Conservation (phyloP, 768 basidiomycete species). For the Boletus vermiculosoides region DNA sequence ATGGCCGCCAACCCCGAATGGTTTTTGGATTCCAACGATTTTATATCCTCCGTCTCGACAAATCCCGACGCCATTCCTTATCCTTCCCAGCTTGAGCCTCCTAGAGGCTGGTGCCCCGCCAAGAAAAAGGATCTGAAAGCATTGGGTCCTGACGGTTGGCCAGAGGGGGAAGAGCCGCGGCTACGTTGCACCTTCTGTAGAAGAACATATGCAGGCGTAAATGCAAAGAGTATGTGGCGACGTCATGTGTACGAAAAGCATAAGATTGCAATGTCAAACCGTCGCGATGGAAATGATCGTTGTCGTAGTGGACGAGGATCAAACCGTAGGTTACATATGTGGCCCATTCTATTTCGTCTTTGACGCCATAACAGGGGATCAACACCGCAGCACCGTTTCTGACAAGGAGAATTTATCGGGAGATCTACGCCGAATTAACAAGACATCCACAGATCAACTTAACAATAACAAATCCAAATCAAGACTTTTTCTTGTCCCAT, state of each 20-base stretch:
- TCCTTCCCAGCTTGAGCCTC: conserved; percentile 76
- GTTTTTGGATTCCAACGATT: conserved; percentile 74
- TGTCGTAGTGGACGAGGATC: conserved; percentile 58
- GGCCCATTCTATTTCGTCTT: conserved; percentile 9
- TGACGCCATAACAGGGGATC: conserved; percentile 51
- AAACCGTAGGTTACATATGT: conserved; percentile 50
- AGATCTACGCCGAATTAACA: conserved; percentile 31
- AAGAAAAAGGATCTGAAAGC: conserved; percentile 79
- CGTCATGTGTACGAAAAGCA: conserved; percentile 88
- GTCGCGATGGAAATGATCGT: conserved; percentile 67
- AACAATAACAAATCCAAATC: conserved; percentile 19
- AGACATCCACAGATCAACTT: conserved; percentile 19
- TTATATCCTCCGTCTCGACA: conserved; percentile 43
- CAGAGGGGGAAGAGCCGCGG: conserved; percentile 77
- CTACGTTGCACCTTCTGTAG: conserved; percentile 84
- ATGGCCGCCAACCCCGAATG: conserved; percentile 78
- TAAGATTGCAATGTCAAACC: conserved; percentile 86
- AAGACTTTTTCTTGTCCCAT: conserved; percentile 21
- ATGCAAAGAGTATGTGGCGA: conserved; percentile 91
- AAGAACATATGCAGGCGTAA: conserved; percentile 80
- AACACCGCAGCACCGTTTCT: conserved; percentile 46
- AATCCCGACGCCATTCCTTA: conserved; percentile 62
- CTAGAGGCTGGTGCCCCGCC: conserved; percentile 84
- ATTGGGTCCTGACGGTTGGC: conserved; percentile 67
- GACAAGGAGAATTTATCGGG: conserved; percentile 35